These are phyloP conservation scores for Coemansia sp. DNA, from an alignment of 371 early-diverging fungal genomes.

Conservation along the genomic window DNA sequence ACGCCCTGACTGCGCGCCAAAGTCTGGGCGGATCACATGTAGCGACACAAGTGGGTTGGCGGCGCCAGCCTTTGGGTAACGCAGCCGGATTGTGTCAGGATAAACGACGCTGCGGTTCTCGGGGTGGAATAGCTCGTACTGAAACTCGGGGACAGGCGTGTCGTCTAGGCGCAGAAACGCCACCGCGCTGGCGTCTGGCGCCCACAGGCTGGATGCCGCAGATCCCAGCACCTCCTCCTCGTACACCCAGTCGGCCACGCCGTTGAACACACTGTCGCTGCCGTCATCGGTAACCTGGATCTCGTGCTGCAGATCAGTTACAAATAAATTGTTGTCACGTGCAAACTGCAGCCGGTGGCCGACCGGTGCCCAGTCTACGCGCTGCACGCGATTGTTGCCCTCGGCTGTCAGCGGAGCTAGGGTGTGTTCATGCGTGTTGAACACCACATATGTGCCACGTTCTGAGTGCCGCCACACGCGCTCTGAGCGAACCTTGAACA, in stretches of 20 bases:
- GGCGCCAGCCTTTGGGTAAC: slow-evolving; percentile 89
- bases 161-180: slow-evolving; percentile 88
- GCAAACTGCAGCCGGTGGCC: slow-evolving; percentile 86
- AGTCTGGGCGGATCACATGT: slow-evolving; percentile 59
- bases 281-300: slow-evolving; percentile 85
- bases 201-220: slow-evolving; percentile 84
- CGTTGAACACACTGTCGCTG: slow-evolving; percentile 80
- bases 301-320: slow-evolving; percentile 65
- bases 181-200: slow-evolving; percentile 75
- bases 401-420: slow-evolving; percentile 61
- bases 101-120: slow-evolving; percentile 56
- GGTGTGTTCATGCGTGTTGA: slow-evolving; percentile 58
- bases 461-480: slow-evolving; percentile 86
- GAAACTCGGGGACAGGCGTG: slow-evolving; percentile 74
- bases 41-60: slow-evolving; percentile 82
- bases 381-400: slow-evolving; percentile 55
- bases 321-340: slow-evolving; percentile 77
- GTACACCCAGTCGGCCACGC: slow-evolving; percentile 97
- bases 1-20: slow-evolving; percentile 13
- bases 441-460: slow-evolving; percentile 75
- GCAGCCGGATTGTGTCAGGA: slow-evolving; percentile 69
- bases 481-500: slow-evolving; percentile 65
- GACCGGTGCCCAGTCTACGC: slow-evolving; percentile 76
- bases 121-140: slow-evolving; percentile 67
- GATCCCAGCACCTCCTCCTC: slow-evolving; percentile 87